These are phyloP conservation scores for Citrullus colocynthis DNA, from an alignment of 306 rosid genomes.

Conservation along the genomic window DNA sequence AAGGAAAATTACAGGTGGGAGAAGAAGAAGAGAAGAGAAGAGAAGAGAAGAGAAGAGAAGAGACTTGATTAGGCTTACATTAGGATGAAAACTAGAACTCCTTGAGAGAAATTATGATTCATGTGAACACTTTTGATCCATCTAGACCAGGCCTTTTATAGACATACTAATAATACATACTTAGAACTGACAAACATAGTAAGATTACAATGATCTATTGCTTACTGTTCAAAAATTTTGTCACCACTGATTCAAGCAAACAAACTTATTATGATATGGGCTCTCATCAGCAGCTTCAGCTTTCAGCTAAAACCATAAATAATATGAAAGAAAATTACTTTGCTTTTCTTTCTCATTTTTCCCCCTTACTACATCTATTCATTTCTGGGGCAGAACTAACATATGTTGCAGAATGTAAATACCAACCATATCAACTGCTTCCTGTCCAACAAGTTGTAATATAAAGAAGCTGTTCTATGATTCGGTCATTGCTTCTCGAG, in stretches of 20 bases:
- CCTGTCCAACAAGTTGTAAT: not conserved
- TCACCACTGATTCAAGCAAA: not conserved
- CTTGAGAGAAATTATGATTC: not conserved
- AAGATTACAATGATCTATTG: not conserved
- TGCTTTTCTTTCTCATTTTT: not conserved
- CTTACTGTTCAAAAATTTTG: not conserved
- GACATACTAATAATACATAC: not conserved
- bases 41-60: not conserved
- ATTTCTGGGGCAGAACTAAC: not conserved
- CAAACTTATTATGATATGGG: not conserved
- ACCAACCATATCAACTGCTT: not conserved
- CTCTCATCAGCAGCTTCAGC: not conserved
- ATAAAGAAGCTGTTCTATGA: not conserved
- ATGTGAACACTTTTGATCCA: not conserved
- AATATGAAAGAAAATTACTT: not conserved
- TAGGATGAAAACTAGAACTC: not conserved
- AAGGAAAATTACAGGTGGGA: not conserved
- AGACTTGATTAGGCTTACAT: not conserved
- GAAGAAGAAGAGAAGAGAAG: not conserved
- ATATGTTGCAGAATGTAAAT: not conserved
- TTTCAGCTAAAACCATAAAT: not conserved
- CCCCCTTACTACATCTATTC: not conserved
- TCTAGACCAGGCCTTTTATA: not conserved
- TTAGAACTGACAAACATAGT: not conserved
- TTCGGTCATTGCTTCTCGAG: slow-evolving; percentile 30